These are phyloP conservation scores for Trichosanthes truncata DNA, from an alignment of 306 rosid genomes.

Conservation along the genomic window DNA sequence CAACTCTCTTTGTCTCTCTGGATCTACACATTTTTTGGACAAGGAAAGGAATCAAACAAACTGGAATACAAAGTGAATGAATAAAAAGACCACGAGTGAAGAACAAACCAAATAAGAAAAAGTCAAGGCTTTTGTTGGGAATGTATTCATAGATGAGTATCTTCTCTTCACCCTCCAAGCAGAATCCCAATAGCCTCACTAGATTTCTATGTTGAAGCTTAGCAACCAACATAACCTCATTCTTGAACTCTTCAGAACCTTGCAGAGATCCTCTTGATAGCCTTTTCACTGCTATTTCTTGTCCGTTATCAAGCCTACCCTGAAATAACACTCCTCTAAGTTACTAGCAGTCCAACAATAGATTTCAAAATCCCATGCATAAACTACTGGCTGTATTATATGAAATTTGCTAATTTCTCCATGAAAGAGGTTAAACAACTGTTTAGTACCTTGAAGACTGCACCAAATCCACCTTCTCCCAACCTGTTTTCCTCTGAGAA, in stretches of 20 bases:
- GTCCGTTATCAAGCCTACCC: slow-evolving; percentile 45
- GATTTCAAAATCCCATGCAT: no score
- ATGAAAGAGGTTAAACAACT: background rate
- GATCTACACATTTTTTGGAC: slow-evolving; percentile 11
- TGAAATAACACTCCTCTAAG: background rate
- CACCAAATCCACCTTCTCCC: slow-evolving; percentile 57
- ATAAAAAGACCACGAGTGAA: background rate
- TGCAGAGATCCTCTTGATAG: slow-evolving; percentile 39
- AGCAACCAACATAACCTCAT: slow-evolving; percentile 47
- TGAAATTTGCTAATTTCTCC: no score
- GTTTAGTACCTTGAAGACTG: slow-evolving; percentile 32
- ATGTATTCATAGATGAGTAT: slow-evolving; percentile 61
- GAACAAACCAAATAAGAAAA: slow-evolving; percentile 44
- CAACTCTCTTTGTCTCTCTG: slow-evolving; percentile 6
- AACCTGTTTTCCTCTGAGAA: slow-evolving; percentile 29
- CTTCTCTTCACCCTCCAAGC: slow-evolving; percentile 40
- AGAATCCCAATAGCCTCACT: slow-evolving; percentile 51
- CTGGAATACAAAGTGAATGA: background rate
- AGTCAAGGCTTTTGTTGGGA: slow-evolving; percentile 52
- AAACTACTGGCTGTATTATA: no score
- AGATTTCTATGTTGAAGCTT: slow-evolving; percentile 74
- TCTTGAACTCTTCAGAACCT: slow-evolving; percentile 52
- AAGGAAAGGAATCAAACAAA: background rate
- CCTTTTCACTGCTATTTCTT: slow-evolving; percentile 59
- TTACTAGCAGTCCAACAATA: background rate